These are phyloP conservation scores for Yamadazyma kanchanaburiensis DNA, from an alignment of 1,139 yeast species.

Conservation along the genomic window DNA sequence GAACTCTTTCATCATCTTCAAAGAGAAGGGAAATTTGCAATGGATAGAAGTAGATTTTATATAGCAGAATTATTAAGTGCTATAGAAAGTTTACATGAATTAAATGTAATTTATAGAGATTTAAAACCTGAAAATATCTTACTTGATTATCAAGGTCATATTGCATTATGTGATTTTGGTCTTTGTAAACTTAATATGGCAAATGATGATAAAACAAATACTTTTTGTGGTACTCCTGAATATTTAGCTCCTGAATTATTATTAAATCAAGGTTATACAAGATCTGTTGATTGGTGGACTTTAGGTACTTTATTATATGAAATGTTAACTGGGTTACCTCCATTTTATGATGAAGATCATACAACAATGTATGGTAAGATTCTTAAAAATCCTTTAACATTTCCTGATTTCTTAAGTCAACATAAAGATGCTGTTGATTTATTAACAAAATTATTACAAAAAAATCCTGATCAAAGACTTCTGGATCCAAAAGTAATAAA, in stretches of 20 bases:
- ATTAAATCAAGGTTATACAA: conserved; percentile 88
- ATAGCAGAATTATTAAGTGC: conserved; percentile 93
- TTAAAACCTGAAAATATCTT: conserved; percentile 93
- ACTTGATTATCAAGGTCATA: conserved; percentile 93
- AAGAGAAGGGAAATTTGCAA: conserved; percentile 82
- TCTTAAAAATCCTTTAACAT: conserved; percentile 79
- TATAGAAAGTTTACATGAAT: conserved; percentile 82
- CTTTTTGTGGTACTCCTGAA: conserved; percentile 97
- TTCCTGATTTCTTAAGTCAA: conserved; percentile 80
- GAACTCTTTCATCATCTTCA: conserved; percentile 94
- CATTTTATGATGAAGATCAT: conserved; percentile 93
- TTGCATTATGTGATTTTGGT: conserved; percentile 96
- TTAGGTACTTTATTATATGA: conserved; percentile 89
- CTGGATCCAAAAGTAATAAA: conserved; percentile 86
- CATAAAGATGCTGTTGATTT: conserved; percentile 79
- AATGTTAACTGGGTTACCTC: conserved; percentile 96
- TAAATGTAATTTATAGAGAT: conserved; percentile 92
- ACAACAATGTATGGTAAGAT: conserved; percentile 93
- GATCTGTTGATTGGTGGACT: conserved; percentile 98
- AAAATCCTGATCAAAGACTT: conserved; percentile 81
- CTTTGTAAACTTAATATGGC: conserved; percentile 93
- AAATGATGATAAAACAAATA: conserved; percentile 81
- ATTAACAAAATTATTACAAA: conserved; percentile 68
- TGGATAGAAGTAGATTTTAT: conserved; percentile 88
- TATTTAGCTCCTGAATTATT: conserved; percentile 93